These are phyloP conservation scores for Skeletonema marinoi DNA, from an alignment of 108 stramenopile genomes.

Conservation along the genomic window DNA sequence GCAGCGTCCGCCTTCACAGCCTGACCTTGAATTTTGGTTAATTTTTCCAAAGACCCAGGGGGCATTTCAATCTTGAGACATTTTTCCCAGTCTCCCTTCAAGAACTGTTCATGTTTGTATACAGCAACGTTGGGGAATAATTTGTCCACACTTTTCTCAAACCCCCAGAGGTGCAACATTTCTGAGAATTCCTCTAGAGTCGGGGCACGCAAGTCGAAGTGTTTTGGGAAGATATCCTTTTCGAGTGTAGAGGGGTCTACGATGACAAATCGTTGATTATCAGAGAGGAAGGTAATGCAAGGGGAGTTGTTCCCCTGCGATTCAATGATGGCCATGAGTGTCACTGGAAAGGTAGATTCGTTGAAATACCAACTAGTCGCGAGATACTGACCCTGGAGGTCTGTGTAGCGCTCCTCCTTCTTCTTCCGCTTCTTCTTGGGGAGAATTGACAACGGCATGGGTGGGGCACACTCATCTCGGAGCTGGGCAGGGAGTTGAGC, in stretches of 20 bases:
- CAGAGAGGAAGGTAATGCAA: slow-evolving; percentile 2
- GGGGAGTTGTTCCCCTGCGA: not conserved
- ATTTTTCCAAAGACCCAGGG: not conserved
- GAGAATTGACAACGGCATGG: not conserved
- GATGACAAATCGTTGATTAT: not conserved
- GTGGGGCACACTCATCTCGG: not conserved
- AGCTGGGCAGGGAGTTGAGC: not conserved
- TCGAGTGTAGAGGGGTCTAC: not conserved
- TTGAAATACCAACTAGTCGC: slow-evolving; percentile 2
- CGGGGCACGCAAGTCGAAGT: not conserved
- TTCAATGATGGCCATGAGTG: slow-evolving; percentile 1
- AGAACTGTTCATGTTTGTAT: slow-evolving; percentile 67
- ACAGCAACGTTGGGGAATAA: slow-evolving; percentile 57
- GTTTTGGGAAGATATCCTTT: not conserved
- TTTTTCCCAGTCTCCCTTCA: slow-evolving; percentile 53
- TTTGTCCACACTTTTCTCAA: slow-evolving; percentile 15
- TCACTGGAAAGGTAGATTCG: not conserved
- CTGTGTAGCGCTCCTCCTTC: not conserved
- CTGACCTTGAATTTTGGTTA: not conserved
- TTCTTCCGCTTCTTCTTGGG: slow-evolving; percentile 1
- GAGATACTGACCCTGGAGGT: not conserved
- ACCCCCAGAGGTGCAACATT: slow-evolving; percentile 18
- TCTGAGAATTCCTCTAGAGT: not conserved
- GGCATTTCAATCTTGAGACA: slow-evolving; percentile 42
- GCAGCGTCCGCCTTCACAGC: not conserved